Evolutionary conservation across 2,329 filamentous ascomycete genomes (phyloP).

Genomic region (Hypoxylon sp.): DNA sequence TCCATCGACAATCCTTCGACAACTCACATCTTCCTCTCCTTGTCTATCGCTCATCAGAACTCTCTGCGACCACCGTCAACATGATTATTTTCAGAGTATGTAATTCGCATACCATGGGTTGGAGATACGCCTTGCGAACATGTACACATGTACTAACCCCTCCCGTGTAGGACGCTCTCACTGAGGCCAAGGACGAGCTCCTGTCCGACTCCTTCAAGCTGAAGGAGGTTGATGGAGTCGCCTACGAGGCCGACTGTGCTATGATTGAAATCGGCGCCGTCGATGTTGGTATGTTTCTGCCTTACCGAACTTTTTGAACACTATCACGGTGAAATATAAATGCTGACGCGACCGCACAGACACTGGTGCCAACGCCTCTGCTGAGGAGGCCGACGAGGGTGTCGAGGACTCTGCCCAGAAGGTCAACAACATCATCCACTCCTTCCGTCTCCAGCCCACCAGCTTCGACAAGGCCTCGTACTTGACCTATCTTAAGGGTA

Average conservation of each 20-base stretch:
- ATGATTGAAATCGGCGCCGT: constrained; percentile 87
- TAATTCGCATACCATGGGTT: constrained; percentile 11
- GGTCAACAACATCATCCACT: constrained; percentile 94
- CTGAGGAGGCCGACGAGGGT: constrained; percentile 86
- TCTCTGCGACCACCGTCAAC: constrained; percentile 60
- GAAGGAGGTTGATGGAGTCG: constrained; percentile 82
- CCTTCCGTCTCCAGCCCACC: constrained; percentile 88
- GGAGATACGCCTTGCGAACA: background rate
- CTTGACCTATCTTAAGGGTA: constrained; percentile 88
- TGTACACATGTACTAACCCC: constrained; percentile 23
- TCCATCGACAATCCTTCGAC: constrained; percentile 40
- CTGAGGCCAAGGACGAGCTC: constrained; percentile 83
- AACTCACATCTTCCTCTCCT: constrained; percentile 30
- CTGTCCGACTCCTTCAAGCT: constrained; percentile 95
- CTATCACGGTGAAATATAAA: background rate
- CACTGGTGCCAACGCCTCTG: constrained; percentile 96
- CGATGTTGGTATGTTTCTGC: constrained; percentile 73
- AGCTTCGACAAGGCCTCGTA: constrained; percentile 90
- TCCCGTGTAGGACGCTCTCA: constrained; percentile 81
- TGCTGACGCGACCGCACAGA: constrained; percentile 63
- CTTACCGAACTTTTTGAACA: constrained; percentile 15
- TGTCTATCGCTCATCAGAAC: constrained; percentile 40
- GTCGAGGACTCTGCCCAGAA: constrained; percentile 78
- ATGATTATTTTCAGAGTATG: constrained; percentile 83
- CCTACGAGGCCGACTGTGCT: constrained; percentile 92